Conservation (phyloP, 805 yeast genomes). For the Brettanomyces anomalus region DNA sequence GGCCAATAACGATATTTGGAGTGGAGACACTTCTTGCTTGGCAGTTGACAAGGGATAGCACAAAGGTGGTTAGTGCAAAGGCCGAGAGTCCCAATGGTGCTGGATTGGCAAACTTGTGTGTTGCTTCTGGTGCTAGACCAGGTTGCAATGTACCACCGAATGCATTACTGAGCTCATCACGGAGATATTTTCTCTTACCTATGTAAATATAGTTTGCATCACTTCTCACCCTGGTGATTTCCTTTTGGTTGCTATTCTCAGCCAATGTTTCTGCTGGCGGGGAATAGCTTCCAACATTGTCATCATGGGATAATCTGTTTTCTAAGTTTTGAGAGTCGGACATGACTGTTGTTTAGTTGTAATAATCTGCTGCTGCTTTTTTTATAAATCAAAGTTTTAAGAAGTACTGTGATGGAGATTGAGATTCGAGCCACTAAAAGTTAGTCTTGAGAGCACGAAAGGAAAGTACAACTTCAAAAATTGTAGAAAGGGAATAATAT, state of each 20-base stretch:
- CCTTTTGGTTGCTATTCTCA: constrained; percentile 6
- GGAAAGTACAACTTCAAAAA: too few species aligned
- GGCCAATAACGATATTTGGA: constrained; percentile 53
- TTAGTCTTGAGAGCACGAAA: too few species aligned
- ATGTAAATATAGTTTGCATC: constrained; percentile 60
- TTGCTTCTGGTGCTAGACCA: constrained; percentile 50
- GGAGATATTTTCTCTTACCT: constrained; percentile 63
- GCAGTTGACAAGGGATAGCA: constrained; percentile 52
- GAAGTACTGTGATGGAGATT: too few species aligned
- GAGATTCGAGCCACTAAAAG: too few species aligned
- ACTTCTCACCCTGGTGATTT: constrained; percentile 24
- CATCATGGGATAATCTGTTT: constrained; percentile 12
- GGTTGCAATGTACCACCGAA: constrained; percentile 83
- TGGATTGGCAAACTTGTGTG: constrained; percentile 60
- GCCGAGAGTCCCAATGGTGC: constrained; percentile 69
- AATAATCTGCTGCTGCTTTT: too few species aligned
- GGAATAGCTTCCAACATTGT: constrained; percentile 6
- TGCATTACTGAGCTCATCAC: constrained; percentile 50
- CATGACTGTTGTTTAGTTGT: not conserved
- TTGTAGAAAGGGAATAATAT: too few species aligned
- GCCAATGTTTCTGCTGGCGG: constrained; percentile 17
- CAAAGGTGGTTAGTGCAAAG: constrained; percentile 62
- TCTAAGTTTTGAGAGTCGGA: constrained; percentile 12
- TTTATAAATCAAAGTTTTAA: too few species aligned
- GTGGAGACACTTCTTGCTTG: constrained; percentile 60